phyloP scores from a whole-genome alignment of 345 rosid genomes.

The Mercurialis annua region DNA sequence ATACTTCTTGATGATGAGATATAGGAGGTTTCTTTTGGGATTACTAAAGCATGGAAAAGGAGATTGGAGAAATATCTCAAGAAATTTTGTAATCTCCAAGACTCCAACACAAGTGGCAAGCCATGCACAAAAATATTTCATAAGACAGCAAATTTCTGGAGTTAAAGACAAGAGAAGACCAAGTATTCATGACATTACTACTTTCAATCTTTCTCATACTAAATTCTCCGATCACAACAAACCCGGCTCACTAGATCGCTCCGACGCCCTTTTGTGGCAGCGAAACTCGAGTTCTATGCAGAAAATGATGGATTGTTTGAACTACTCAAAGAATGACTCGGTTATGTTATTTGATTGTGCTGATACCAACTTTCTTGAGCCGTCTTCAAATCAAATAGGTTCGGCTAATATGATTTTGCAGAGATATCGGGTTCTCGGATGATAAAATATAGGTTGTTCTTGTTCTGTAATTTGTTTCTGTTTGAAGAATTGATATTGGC shows the following conservation, averaged over 20 bases:
- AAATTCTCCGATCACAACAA: constrained; percentile 18
- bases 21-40: constrained; percentile 77
- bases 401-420: constrained; percentile 34
- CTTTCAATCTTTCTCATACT: constrained; percentile 44
- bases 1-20: constrained; percentile 17
- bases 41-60: constrained; percentile 89
- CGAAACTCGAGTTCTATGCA: constrained; percentile 24
- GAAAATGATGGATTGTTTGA: constrained; percentile 26
- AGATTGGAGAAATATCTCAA: constrained; percentile 93
- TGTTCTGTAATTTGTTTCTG: constrained; percentile 1
- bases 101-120: constrained; percentile 98
- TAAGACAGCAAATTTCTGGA: constrained; percentile 71
- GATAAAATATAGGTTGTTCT: constrained; percentile 5
- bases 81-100: constrained; percentile 78
- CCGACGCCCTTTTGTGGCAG: constrained; percentile 16
- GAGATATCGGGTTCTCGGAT: constrained; percentile 27
- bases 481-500: constrained; percentile 4
- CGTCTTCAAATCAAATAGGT: constrained; percentile 32
- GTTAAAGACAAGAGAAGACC: constrained; percentile 87
- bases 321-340: constrained; percentile 24
- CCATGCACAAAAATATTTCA: constrained; percentile 97
- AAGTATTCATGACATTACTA: constrained; percentile 91
- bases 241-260: constrained; percentile 16
- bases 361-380: constrained; percentile 25
- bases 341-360: constrained; percentile 26